Evolutionary conservation across 495 filamentous ascomycete genomes (phyloP), one percentile per base, ranked within the genome.

Genomic region (Aspergillus campestris): DNA sequence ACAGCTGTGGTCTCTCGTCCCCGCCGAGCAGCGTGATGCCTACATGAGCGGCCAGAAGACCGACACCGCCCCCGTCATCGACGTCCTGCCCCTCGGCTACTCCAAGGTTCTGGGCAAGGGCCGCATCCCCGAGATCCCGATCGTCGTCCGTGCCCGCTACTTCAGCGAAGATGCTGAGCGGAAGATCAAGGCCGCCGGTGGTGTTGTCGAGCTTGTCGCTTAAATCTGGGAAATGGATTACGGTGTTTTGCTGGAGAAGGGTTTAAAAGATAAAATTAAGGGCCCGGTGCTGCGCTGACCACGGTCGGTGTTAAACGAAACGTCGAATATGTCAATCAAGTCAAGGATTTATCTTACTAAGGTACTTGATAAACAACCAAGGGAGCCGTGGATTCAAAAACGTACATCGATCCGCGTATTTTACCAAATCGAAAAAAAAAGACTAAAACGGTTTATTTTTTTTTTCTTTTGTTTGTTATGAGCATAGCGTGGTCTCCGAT

Each of bases 121-220:
- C 65, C 77, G 88, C 59, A 71, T 95, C 55, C 89, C 89, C 50
- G 72, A 87, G 55, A 74, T 94, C 55, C 89, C 89, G 42, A 58
- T 95, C 58, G 83, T 95, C 56, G 86, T 95, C 60, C 83, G 86
- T 64, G 89, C 89, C 50, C 72, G 89, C 59, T 94, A 84, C 69
- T 81, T 95, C 70, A 88, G 82, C 74, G 80, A 81, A 65, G 75
- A 88, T 62, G 89, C 89, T 50, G 89, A 95, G 81, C 73, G 80
- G 72, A 95, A 95, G 81, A 95, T 95, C 73, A 90, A 86, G 66
- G 89, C 86, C 62, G 86, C 86, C 65, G 89, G 89, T 67, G 89
- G 89, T 65, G 80, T 94, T 58, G 77, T 92, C 52, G 87, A 95
- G 74, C 72, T 95, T 62, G 88, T 95, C 56, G 87, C 87, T 70